Conservation (phyloP, 352 stramenopile genomes). For the Salisapilia sapeloensis region DNA sequence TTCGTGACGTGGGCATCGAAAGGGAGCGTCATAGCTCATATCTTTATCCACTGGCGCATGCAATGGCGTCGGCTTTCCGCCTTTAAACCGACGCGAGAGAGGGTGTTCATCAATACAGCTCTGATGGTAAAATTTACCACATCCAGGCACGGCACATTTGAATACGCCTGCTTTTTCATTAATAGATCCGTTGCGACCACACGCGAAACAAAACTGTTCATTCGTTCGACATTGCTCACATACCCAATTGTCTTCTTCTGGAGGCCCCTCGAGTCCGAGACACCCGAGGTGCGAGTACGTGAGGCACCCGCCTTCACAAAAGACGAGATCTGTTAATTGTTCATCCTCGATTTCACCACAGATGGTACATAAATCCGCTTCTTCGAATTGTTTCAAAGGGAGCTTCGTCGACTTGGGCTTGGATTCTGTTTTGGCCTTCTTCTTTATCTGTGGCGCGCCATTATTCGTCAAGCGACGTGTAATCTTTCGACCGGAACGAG, state of each 20-base stretch:
- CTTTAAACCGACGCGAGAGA: conserved; percentile 28
- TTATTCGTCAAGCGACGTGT: conserved; percentile 38
- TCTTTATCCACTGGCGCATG: conserved; percentile 6
- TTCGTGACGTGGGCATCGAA: conserved; percentile 80
- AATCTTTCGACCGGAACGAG: conserved; percentile 42
- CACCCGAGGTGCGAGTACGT: conserved; percentile 88
- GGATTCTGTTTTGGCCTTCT: conserved; percentile 18
- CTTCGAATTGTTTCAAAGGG: conserved; percentile 19
- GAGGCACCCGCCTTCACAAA: conserved; percentile 86
- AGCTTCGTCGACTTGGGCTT: conserved; percentile 2
- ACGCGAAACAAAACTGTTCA: conserved; percentile 81
- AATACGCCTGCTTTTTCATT: conserved; percentile 74
- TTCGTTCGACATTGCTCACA: conserved; percentile 83
- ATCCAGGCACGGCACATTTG: conserved; percentile 35
- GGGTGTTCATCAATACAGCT: conserved; percentile 46
- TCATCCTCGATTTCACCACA: conserved; percentile 78
- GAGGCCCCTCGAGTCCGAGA: conserved; percentile 53
- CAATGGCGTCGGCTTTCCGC: conserved; percentile 10
- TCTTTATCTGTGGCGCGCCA: conserved; percentile 8
- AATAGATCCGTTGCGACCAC: conserved; percentile 77
- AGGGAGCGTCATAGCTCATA: conserved; percentile 57
- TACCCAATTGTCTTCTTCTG: conserved; percentile 69
- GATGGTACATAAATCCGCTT: conserved; percentile 59
- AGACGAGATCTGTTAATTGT: conserved; percentile 62
- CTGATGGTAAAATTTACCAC: conserved; percentile 79